phyloP scores from a whole-genome alignment of 768 basidiomycete genomes.

The Lenzites betulinus region DNA sequence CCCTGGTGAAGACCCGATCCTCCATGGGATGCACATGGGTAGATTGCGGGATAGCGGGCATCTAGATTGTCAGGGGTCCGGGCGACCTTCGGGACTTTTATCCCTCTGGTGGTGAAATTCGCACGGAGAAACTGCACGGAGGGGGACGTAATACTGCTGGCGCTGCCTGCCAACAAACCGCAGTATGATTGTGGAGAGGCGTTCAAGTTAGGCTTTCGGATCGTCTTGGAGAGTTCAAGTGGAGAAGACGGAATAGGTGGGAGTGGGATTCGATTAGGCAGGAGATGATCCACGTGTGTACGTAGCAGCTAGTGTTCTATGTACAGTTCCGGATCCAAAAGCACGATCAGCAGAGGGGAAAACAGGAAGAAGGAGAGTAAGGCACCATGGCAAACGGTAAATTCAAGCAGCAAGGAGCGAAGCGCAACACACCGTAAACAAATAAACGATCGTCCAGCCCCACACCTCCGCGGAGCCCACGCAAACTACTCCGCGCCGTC shows the following conservation, averaged over 20 bases:
- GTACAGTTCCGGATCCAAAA: constrained; percentile 5
- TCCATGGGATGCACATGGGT: too few species aligned
- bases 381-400: neutral
- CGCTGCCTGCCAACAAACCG: neutral
- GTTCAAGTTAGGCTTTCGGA: too few species aligned
- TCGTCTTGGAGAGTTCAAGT: too few species aligned
- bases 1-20: too few species aligned
- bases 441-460: neutral
- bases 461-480: neutral
- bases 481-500: neutral
- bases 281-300: constrained; percentile 7
- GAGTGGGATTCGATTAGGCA: too few species aligned
- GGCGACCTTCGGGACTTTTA: constrained; percentile 2
- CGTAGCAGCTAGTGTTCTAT: neutral
- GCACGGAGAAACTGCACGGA: constrained; percentile 12
- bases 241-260: too few species aligned
- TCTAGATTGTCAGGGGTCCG: too few species aligned
- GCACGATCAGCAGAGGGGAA: neutral
- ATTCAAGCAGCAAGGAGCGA: neutral
- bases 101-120: constrained; percentile 1
- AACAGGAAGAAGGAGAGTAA: neutral
- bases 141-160: neutral
- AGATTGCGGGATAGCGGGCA: too few species aligned
- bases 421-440: neutral
- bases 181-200: neutral